Base-by-base conservation (phyloP, 192 early-diverging fungal genomes). In the Radiomyces spectabilis region DNA sequence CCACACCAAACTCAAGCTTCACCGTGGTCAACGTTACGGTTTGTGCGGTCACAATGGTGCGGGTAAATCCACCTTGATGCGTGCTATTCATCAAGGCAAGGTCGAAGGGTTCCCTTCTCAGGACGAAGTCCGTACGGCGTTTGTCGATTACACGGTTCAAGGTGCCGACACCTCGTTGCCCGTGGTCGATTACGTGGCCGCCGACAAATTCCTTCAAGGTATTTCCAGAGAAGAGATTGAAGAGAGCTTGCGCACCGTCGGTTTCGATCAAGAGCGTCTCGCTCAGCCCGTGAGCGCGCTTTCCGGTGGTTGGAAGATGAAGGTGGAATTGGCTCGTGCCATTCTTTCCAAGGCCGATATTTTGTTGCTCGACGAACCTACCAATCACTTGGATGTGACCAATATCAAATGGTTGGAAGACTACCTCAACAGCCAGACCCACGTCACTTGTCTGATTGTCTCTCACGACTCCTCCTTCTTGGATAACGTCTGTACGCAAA, bases 291-390 rank as follows among this genome's bases (percentile, higher is more conserved):
- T 88, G 35, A 72, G 68, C 32, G 73, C 80, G 15, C 76, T 91
- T 1, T 86, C 83, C 53, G 89, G 89, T 61, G 89, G 89, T 45
- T 91, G 89, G 89, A 86, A 87, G 65, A 91, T 91, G 89, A 89
- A 88, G 75, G 75, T 89, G 46, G 85, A 83, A 63, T 68, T 91
- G 45, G 87, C 87, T 6, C 80, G 85, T 61, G 87, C 89, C 19
- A 85, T 91, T 81, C 59, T 91, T 34, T 71, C 79, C 60, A 84
- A 90, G 27, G 89, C 94, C 6, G 92, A 92, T 53, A 84, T 97
- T 31, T 73, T 97, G 37, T 79, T 97, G 29, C 71, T 97, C 38
- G 94, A 97, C 69, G 92, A 97, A 74, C 94, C 94, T 19, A 97
- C 88, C 10, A 91, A 91, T 66, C 88, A 91, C 65, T 75, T 91